Evolutionary conservation across 306 rosid species (phyloP).

Genomic region (Ochetophila trinervis): DNA sequence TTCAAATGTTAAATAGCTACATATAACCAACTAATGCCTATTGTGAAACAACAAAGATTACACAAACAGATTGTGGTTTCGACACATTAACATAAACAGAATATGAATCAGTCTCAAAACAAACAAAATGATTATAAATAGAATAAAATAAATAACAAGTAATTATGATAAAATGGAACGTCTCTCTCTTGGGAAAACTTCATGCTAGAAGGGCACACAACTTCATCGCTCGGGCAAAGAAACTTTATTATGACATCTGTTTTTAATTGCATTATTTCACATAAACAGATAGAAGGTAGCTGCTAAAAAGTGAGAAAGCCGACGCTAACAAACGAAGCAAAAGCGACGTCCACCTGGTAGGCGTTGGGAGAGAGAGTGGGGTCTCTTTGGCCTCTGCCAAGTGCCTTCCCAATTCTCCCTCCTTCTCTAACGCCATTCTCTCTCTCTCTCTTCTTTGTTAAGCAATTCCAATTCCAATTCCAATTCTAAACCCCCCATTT

Average conservation of each 20-base stretch:
- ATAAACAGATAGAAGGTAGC: too few species aligned
- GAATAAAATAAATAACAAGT: not conserved
- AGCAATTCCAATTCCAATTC: not conserved
- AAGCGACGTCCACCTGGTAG: slow-evolving; percentile 15
- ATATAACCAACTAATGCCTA: too few species aligned
- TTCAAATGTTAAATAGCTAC: too few species aligned
- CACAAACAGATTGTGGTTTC: too few species aligned
- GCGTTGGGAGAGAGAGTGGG: not conserved
- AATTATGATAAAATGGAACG: not conserved
- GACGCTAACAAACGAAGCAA: slow-evolving; percentile 21
- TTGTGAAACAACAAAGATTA: too few species aligned
- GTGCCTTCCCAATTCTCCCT: not conserved
- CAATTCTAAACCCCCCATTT: not conserved
- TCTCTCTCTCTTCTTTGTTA: not conserved
- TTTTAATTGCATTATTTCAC: too few species aligned
- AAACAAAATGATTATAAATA: too few species aligned
- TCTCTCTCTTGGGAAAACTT: slow-evolving; percentile 16
- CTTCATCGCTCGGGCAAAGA: slow-evolving; percentile 14
- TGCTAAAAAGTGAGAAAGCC: slow-evolving; percentile 9
- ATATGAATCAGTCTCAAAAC: too few species aligned
- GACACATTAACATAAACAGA: too few species aligned
- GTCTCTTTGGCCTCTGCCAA: too few species aligned
- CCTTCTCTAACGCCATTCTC: not conserved
- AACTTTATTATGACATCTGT: not conserved
- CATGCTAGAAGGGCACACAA: slow-evolving; percentile 24